Base-by-base conservation (phyloP, 345 rosid species). In the Hibiscus trionum region DNA sequence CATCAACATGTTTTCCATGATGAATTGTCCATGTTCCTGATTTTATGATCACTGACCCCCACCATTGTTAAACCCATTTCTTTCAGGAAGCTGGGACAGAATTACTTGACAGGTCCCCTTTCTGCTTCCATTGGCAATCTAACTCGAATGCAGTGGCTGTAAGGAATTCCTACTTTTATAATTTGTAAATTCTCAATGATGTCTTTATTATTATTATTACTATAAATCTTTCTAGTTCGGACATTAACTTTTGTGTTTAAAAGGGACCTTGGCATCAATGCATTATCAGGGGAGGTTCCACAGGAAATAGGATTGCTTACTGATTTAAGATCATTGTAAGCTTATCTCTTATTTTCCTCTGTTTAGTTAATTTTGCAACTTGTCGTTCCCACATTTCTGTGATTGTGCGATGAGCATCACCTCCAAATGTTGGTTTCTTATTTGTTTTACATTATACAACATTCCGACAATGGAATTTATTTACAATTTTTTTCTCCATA, bases 301-400 rank as follows among this genome's bases (percentile, higher is more conserved):
- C 80, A 73, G 72, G 93, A 88, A 79, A 78, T 91, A 61, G 93
- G 96, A 49, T 46, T 73, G 76, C 93, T 88, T 72, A 76, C 86
- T 4, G 87, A 85, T 58, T 74, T 88, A 62, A 63, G 60, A 58
- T 35, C 9, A 21, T 55, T 91, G 96, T 88, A 86, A 83, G 90
- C 77, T 63, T 47, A 27, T 16, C 5, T 6, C 73, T n/a, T 61
- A 17, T 3, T 42, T 58, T 57, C 16, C 50, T 35, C 52, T 56
- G 7, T 72, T 29, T 9, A 52, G 21, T 72, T 75, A 52, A 17
- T 5, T 58, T 62, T 39, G 58, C n/a, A 2, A 9, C 68, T 56
- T 78, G 62, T 19, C 61, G 26, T 26, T 55, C 14, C 53, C 31
- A 70, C 4, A 17, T 26, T 21, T 70, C 12, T 6, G 0, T 37